Evolutionary conservation across 2,329 filamentous ascomycete species (phyloP).

Genomic region (Venturia effusa): DNA sequence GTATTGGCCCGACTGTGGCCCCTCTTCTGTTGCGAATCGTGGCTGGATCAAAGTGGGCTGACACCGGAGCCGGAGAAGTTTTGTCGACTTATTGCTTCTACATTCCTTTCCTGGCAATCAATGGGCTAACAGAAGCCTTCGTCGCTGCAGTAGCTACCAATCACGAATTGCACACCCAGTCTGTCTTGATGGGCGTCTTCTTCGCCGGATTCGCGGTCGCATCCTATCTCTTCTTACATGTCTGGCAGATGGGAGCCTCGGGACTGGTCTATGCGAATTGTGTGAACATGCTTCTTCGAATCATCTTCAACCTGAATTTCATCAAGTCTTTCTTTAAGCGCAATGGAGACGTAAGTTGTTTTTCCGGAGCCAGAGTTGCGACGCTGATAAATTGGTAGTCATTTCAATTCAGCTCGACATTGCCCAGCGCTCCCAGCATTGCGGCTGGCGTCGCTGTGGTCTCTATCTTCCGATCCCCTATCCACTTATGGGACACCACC

Average conservation of each 20-base stretch:
- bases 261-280: constrained; percentile 81
- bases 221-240: constrained; percentile 63
- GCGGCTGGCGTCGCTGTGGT: constrained; percentile 27
- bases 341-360: constrained; percentile 24
- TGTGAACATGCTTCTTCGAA: constrained; percentile 80
- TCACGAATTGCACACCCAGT: constrained; percentile 64
- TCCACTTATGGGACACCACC: constrained; percentile 19
- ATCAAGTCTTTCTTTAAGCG: constrained; percentile 52
- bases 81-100: constrained; percentile 82
- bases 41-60: constrained; percentile 66
- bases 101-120: constrained; percentile 82
- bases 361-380: neutral
- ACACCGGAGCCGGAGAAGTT: constrained; percentile 60
- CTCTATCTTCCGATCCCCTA: constrained; percentile 23
- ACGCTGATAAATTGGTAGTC: constrained; percentile 10
- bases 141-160: constrained; percentile 77
- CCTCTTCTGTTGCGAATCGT: constrained; percentile 63
- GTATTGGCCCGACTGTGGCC: constrained; percentile 65
- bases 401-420: constrained; percentile 18
- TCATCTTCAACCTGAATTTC: constrained; percentile 68
- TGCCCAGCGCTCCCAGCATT: constrained; percentile 25
- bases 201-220: constrained; percentile 64
- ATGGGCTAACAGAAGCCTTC: constrained; percentile 86
- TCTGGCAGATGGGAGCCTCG: constrained; percentile 58
- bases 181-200: constrained; percentile 73